Base-by-base conservation (phyloP, 1,284 basidiomycete species). In the Moesziomyces aphidis region DNA sequence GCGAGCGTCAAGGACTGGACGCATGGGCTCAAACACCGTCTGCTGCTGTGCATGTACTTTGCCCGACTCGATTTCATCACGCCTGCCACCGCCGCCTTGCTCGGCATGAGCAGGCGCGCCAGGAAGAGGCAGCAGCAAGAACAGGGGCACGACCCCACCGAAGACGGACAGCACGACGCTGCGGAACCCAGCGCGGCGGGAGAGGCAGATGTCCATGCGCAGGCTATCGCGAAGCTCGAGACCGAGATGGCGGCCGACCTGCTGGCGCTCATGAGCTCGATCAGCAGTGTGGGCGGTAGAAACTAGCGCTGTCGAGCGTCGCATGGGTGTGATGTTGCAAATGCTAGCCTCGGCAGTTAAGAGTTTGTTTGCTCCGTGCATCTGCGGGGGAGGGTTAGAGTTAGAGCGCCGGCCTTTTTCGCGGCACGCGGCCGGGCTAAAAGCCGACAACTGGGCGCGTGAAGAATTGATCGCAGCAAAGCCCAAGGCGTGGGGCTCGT, bases 21-120 rank as follows among this genome's bases (percentile, higher is more conserved):
- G 3, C 13, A 53, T n/a, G 66, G 55, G 9, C 22, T 60, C 17
- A 71, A 71, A 48, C 59, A 61, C 23, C 43, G 62, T 21, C 52
- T 76, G 36, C 47, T 76, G 55, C 56, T 76, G 22, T 72, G 69
- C 39, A 22, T 65, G 28, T 73, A 57, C 46, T 76, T 76, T 42
- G 59, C 69, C 36, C 68, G 66, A 61, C 42, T 65, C n/a, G 55
- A 65, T 7, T 50, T 76, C 5, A 59, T 67, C 52, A 76, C 73
- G 9, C 57, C 65, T 1, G 43, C 48, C 0, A 49, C 47, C 21
- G 73, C 65, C 5, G 52, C 45, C 15, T 56, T 68, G 21, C 21
- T 68, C 10, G 56, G 55, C 0, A 22, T 68, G 53, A 73, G 71
- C 49, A 56, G 65, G 34, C 47, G 71, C 5, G 65, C 71, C 19